Percentiles rank a stretch among this genome's conserved stretches.
Conservation (phyloP, 805 yeast species). For the Lachancea meyersii region DNA sequence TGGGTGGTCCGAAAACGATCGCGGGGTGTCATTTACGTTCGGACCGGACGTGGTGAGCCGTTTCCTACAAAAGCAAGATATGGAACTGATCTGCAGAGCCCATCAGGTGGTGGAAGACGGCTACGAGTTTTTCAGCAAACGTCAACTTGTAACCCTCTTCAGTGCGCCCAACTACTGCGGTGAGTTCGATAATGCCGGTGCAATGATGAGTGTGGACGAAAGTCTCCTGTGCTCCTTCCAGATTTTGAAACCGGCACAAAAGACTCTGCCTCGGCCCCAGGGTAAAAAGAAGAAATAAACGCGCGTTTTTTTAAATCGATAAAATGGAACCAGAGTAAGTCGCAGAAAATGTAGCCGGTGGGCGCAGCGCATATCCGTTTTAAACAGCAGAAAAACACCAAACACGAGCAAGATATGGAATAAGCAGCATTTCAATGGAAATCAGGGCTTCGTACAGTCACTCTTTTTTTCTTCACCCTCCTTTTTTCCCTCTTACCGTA, state of each 20-base stretch:
- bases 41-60: slow-evolving; percentile 99
- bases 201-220: slow-evolving; percentile 99
- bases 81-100: slow-evolving; percentile 97
- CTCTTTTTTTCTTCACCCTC: not conserved
- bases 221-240: slow-evolving; percentile 92
- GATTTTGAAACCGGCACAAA: slow-evolving; percentile 96
- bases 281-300: slow-evolving; percentile 31
- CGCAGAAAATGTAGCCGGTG: not conserved
- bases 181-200: slow-evolving; percentile 98
- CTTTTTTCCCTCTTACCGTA: not conserved
- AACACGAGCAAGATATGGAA: not conserved
- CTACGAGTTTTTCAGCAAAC: slow-evolving; percentile 91
- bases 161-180: slow-evolving; percentile 99
- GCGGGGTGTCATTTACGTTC: slow-evolving; percentile 98
- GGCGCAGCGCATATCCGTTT: not conserved
- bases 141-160: slow-evolving; percentile 91
- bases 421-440: too few relatives aligned
- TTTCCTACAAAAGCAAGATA: slow-evolving; percentile 92
- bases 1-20: slow-evolving; percentile 98
- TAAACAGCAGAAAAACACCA: not conserved
- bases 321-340: not conserved
- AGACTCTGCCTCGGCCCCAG: slow-evolving; percentile 40
- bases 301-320: not conserved
- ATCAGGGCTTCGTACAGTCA: not conserved
- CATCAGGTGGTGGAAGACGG: slow-evolving; percentile 99